These are phyloP conservation scores for Tagetes patula DNA, from an alignment of 129 eudicot genomes.

Conservation along the genomic window DNA sequence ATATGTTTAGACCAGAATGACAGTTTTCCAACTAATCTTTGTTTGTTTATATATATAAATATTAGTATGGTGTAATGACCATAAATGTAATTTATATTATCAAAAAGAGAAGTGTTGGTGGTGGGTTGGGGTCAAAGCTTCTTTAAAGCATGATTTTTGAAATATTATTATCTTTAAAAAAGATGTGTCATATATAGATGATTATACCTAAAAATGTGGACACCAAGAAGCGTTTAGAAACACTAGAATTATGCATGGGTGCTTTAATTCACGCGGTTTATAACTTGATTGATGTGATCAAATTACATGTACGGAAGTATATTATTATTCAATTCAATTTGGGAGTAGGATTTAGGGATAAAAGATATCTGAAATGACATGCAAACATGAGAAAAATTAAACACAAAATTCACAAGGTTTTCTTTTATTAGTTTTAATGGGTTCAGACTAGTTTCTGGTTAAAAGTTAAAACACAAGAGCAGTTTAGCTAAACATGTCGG, in stretches of 20 bases:
- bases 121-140: slow-evolving; percentile 12
- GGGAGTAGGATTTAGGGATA: too few species aligned
- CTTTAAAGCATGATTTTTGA: background rate
- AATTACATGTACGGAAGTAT: too few species aligned
- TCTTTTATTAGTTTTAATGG: too few species aligned
- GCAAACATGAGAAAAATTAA: too few species aligned
- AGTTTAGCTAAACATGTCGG: too few species aligned
- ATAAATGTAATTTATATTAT: slow-evolving; percentile 4
- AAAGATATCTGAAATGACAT: too few species aligned
- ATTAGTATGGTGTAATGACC: background rate
- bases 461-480: too few species aligned
- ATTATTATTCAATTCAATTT: too few species aligned
- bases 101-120: background rate
- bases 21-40: slow-evolving; percentile 1
- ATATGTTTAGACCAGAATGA: background rate
- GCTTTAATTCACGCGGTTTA: background rate
- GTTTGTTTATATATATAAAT: slow-evolving; percentile 1
- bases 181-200: background rate
- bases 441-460: too few species aligned
- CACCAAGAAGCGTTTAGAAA: background rate
- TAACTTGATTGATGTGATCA: too few species aligned
- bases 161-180: background rate
- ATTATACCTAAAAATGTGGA: background rate
- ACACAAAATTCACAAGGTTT: too few species aligned
- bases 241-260: background rate